Evolutionary conservation across 1,284 basidiomycete genomes (phyloP).

Genomic region (Ganoderma multipileum): DNA sequence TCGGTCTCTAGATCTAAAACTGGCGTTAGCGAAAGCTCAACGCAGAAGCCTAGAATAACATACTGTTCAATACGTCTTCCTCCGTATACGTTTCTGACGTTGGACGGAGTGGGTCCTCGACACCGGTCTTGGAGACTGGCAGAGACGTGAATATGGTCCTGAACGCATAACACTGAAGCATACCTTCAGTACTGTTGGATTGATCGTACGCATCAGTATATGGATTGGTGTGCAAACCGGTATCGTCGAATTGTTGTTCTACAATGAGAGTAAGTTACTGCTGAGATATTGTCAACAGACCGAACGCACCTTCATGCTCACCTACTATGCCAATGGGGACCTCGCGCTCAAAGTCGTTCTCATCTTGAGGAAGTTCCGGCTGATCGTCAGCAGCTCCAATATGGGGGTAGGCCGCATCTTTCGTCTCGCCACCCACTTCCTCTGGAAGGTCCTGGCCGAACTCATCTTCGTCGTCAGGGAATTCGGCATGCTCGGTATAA

Average conservation of each 20-base stretch:
- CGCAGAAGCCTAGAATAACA: not conserved
- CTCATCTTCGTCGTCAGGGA: conserved; percentile 40
- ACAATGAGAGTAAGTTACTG: not conserved
- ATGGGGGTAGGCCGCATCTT: conserved; percentile 9
- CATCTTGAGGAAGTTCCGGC: conserved; percentile 1
- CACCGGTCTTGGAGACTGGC: not conserved
- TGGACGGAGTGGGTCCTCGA: not conserved
- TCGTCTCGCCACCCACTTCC: conserved; percentile 27
- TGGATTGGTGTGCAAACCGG: conserved; percentile 16
- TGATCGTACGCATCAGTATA: conserved; percentile 10
- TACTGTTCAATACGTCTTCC: conserved; percentile 2
- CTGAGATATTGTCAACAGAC: not conserved
- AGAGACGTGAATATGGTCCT: conserved; percentile 1
- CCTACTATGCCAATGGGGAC: not conserved
- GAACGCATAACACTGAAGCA: not conserved
- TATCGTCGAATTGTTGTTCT: conserved; percentile 10
- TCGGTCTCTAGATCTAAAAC: not conserved
- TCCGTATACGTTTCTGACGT: not conserved
- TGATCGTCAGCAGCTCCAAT: conserved; percentile 13
- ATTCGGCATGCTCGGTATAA: conserved; percentile 35
- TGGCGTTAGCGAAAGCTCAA: not conserved
- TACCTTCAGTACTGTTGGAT: conserved; percentile 16
- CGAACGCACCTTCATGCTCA: not conserved
- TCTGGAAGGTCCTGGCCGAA: conserved; percentile 38
- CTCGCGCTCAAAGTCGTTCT: not conserved